Evolutionary conservation across 1,284 basidiomycete species (phyloP).

Genomic region (Caloboletus inedulis): DNA sequence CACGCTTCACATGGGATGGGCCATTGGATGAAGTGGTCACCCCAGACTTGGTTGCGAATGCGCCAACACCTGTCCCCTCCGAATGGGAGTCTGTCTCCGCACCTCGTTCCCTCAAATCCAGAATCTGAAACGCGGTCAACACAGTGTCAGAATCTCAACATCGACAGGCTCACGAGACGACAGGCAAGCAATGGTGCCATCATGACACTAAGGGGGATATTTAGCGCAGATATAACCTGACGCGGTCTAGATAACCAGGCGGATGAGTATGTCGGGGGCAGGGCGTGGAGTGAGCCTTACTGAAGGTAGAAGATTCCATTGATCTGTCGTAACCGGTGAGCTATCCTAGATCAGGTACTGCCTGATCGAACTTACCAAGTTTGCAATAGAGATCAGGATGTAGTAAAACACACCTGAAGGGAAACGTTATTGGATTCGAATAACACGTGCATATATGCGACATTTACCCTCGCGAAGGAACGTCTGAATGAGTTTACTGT

Average conservation of each 20-base stretch:
- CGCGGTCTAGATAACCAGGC: slow-evolving; percentile 51
- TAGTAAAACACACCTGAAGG: slow-evolving; percentile 72
- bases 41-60: slow-evolving; percentile 58
- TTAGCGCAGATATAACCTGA: slow-evolving; percentile 77
- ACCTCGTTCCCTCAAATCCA: slow-evolving; percentile 72
- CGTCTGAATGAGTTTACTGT: slow-evolving; percentile 74
- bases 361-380: slow-evolving; percentile 42
- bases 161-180: slow-evolving; percentile 49
- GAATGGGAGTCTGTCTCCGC: slow-evolving; percentile 71
- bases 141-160: neutral
- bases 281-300: slow-evolving; percentile 37
- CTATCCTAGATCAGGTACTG: neutral
- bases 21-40: slow-evolving; percentile 47
- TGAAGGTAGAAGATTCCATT: slow-evolving; percentile 82
- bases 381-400: slow-evolving; percentile 75
- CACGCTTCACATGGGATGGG: slow-evolving; percentile 36
- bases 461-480: slow-evolving; percentile 70
- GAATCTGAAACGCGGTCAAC: slow-evolving; percentile 45
- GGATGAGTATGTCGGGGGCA: slow-evolving; percentile 5
- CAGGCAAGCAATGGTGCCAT: slow-evolving; percentile 75
- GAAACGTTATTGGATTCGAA: slow-evolving; percentile 5
- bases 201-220: slow-evolving; percentile 83
- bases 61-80: slow-evolving; percentile 57
- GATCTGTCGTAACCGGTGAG: slow-evolving; percentile 37
- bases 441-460: slow-evolving; percentile 1